Evolutionary conservation across 2,329 filamentous ascomycete species (phyloP).

Genomic region (Ophiocordyceps robertsii): DNA sequence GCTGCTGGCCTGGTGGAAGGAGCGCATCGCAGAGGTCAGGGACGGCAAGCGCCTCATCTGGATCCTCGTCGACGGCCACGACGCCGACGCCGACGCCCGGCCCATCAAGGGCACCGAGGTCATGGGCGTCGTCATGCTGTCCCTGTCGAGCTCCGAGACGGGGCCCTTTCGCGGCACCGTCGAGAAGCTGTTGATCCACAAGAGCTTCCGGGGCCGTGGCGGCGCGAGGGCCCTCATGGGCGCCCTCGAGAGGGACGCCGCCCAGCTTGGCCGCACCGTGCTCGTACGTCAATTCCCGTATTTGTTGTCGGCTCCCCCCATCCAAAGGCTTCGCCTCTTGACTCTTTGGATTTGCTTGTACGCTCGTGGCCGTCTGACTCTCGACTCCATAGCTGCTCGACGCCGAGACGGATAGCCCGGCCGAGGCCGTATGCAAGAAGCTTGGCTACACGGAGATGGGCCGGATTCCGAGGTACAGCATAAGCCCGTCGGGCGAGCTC

Average conservation of each 20-base stretch:
- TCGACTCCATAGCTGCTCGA: constrained; percentile 29
- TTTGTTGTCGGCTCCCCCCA: neutral
- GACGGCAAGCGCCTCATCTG: constrained; percentile 35
- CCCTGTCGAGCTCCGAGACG: constrained; percentile 38
- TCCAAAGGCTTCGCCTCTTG: neutral
- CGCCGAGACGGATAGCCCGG: constrained; percentile 35
- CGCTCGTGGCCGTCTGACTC: neutral
- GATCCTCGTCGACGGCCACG: constrained; percentile 30
- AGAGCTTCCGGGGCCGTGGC: constrained; percentile 34
- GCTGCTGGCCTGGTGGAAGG: constrained; percentile 44
- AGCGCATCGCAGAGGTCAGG: constrained; percentile 32
- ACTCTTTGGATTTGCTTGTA: neutral
- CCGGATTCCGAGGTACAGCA: constrained; percentile 38
- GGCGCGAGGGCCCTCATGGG: constrained; percentile 37
- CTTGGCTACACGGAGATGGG: constrained; percentile 45
- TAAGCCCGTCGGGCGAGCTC: constrained; percentile 33
- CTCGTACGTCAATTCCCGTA: constrained; percentile 29
- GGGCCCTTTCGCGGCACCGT: constrained; percentile 39
- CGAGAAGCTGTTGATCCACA: constrained; percentile 44
- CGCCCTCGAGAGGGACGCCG: constrained; percentile 41
- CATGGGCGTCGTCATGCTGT: constrained; percentile 42
- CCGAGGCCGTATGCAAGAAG: constrained; percentile 38
- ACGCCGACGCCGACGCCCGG: constrained; percentile 11
- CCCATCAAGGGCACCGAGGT: constrained; percentile 23
- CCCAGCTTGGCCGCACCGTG: constrained; percentile 31